Percentiles rank a stretch among this genome's conserved stretches.
Conservation (phyloP, 2,329 filamentous ascomycete species). For the Dryadomyces quercus-mongolicae region DNA sequence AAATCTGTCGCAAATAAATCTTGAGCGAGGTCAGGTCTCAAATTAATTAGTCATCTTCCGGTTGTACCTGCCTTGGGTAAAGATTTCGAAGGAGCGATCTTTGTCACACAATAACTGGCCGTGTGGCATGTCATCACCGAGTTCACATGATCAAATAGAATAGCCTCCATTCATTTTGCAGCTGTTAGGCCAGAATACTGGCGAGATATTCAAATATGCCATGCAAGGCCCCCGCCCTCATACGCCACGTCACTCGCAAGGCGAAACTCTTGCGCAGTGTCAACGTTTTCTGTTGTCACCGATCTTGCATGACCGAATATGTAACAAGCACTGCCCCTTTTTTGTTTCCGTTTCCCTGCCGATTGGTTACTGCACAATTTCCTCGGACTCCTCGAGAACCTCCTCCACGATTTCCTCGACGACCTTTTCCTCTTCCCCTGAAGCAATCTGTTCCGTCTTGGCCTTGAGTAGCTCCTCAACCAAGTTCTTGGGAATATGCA, state of each 20-base stretch:
- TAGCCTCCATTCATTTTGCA: no score
- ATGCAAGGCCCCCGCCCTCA: no score
- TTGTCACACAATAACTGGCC: not conserved
- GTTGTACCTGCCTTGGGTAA: no score
- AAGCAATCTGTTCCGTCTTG: slow-evolving; percentile 39
- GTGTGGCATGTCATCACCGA: no score
- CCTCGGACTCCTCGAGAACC: slow-evolving; percentile 75
- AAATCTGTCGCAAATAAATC: no score
- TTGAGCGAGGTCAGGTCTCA: no score
- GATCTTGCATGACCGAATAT: not conserved
- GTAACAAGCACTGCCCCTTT: not conserved
- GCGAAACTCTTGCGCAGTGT: no score
- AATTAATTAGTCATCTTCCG: no score
- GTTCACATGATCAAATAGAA: no score
- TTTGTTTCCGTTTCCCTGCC: not conserved
- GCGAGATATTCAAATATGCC: no score
- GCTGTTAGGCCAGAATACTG: no score
- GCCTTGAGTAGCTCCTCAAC: slow-evolving; percentile 49
- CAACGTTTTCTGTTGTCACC: not conserved
- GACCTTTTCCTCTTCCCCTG: slow-evolving; percentile 59
- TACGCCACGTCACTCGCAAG: no score
- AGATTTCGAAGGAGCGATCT: not conserved
- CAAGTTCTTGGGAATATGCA: slow-evolving; percentile 54
- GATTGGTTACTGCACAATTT: slow-evolving; percentile 37
- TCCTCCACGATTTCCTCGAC: slow-evolving; percentile 87